These are phyloP conservation scores for Mallotus nudiflorus DNA, from an alignment of 345 rosid species.

Conservation along the genomic window DNA sequence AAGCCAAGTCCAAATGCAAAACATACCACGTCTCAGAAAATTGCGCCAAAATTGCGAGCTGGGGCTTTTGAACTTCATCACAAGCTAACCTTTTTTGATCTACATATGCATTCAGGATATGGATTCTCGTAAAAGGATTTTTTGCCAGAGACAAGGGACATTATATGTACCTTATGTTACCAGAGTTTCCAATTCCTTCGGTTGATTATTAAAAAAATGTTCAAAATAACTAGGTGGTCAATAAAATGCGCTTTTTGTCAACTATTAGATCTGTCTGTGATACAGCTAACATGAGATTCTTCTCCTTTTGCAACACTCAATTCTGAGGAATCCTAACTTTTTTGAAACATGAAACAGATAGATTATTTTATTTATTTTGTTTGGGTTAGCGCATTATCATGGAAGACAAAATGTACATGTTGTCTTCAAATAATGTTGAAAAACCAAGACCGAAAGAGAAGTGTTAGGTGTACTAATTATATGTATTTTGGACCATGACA, in stretches of 20 bases:
- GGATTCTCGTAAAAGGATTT: constrained; percentile 94
- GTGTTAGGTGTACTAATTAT: too few relatives aligned
- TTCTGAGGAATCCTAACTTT: not conserved
- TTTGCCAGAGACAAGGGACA: too few relatives aligned
- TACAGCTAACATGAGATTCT: not conserved
- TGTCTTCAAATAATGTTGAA: not conserved
- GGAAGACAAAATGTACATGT: not conserved
- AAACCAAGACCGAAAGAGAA: not conserved
- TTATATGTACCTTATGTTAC: too few relatives aligned
- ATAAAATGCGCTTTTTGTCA: not conserved
- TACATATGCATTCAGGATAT: constrained; percentile 81
- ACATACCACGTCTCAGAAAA: too few relatives aligned
- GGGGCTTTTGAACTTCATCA: not conserved
- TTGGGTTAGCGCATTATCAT: not conserved
- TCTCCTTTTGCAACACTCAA: not conserved
- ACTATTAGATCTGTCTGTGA: not conserved
- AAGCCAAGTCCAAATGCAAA: too few relatives aligned
- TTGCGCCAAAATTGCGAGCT: not conserved
- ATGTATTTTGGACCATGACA: too few relatives aligned
- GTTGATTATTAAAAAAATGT: too few relatives aligned
- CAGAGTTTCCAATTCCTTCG: too few relatives aligned
- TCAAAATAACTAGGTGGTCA: too few relatives aligned
- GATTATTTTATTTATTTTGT: not conserved
- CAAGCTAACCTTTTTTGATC: constrained; percentile 36
- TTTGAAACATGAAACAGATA: not conserved